Base-by-base conservation (phyloP, 1,284 basidiomycete genomes). In the Gymnopus androsaceus region DNA sequence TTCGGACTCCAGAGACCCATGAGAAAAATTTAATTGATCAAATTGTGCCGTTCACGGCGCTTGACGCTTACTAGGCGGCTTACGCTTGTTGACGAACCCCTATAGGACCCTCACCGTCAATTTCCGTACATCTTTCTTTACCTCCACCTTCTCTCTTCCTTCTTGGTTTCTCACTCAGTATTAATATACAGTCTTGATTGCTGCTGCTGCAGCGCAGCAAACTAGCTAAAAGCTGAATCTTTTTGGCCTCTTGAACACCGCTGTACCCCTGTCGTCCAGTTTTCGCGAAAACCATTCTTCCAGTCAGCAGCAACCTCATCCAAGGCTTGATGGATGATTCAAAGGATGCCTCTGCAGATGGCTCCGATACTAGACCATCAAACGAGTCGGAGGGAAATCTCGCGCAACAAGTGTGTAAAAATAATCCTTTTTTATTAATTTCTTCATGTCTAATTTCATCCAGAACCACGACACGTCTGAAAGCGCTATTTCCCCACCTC, bases 181-280 rank as follows among this genome's bases (percentile, higher is more conserved):
- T n/a, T n/a, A n/a, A n/a, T n/a, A n/a, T n/a, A 42, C 21, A n/a
- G 11, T 36, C 19, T 36, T 8, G 19, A 3, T 21, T 8, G 21
- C 36, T 3, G 2, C 11, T 17, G 21, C 9, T 23, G 3, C 31
- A 15, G n/a, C 3, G 6, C n/a, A n/a, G 31, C 17, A 48, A 21
- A 19, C 21, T 14, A n/a, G 19, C 21, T 14, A 31, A 23, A 48
- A 8, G 42, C 12, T 31, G 17, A 31, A 33, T 36, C 21, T 36
- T 48, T 48, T 48, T 34, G 5, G 15, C 27, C 21, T 11, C 25
- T 30, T 5, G 27, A 45, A 30, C 33, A 31, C 17, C 21, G 31
- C 31, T 48, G 21, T 31, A 48, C 46, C 46, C 46, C 46, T 48
- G 46, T 48, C 46, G 17, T 48, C 46, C 31, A 48, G 46, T 48